These are phyloP conservation scores for Spathaspora hagerdaliae DNA, from an alignment of 805 yeast species.

Conservation along the genomic window DNA sequence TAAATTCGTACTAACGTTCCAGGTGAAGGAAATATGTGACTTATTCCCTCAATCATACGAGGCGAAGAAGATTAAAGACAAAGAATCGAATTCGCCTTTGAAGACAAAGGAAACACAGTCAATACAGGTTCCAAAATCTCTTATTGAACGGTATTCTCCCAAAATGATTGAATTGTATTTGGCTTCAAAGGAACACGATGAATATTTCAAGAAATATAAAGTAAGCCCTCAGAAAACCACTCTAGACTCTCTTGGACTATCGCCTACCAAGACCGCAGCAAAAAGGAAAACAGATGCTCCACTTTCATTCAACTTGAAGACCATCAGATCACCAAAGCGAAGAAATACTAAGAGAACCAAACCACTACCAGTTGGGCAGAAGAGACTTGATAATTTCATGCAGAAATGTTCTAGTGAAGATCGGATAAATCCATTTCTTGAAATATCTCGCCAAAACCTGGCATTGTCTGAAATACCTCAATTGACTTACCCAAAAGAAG, in stretches of 20 bases:
- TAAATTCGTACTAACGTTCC: conserved; percentile 17
- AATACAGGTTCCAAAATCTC: conserved; percentile 18
- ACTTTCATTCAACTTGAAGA: neutral
- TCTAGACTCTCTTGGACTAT: conserved; percentile 1
- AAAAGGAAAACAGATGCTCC: neutral
- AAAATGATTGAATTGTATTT: conserved; percentile 9
- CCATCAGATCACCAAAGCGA: neutral
- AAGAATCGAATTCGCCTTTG: neutral
- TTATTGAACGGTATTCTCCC: conserved; percentile 12
- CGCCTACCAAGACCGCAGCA: neutral
- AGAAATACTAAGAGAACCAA: neutral
- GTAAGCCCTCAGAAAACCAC: neutral
- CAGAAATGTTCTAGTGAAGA: neutral
- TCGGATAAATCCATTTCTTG: neutral
- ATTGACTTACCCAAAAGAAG: too few relatives aligned
- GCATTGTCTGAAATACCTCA: too few relatives aligned
- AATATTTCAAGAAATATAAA: neutral
- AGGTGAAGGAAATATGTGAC: conserved; percentile 5
- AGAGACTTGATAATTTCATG: neutral
- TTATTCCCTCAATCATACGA: conserved; percentile 3
- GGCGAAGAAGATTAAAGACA: neutral
- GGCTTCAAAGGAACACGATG: neutral
- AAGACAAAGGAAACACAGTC: conserved; percentile 3
- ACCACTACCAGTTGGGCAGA: neutral
- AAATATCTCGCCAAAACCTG: too few relatives aligned